Conservation (phyloP, 352 stramenopile genomes). For the Phytophthora constricta region DNA sequence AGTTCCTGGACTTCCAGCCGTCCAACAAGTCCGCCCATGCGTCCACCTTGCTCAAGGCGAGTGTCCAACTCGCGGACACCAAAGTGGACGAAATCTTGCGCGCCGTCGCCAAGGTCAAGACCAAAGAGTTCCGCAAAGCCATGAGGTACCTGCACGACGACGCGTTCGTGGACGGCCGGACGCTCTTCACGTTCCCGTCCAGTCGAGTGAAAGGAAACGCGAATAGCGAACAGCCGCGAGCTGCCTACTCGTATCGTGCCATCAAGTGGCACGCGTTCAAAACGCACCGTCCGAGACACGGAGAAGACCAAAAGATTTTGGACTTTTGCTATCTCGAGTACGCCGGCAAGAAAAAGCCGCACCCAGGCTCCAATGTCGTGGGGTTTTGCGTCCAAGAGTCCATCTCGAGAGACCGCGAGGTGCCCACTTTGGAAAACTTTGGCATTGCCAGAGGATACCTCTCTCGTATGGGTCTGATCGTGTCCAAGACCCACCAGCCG, state of each 20-base stretch:
- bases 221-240: slow-evolving; percentile 8
- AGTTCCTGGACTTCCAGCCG: slow-evolving; percentile 76
- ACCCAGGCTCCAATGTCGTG: slow-evolving; percentile 62
- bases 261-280: slow-evolving; percentile 82
- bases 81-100: slow-evolving; percentile 63
- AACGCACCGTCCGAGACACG: slow-evolving; percentile 30
- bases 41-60: slow-evolving; percentile 73
- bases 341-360: slow-evolving; percentile 58
- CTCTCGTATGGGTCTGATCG: slow-evolving; percentile 66
- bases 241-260: slow-evolving; percentile 62
- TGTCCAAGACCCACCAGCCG: slow-evolving; percentile 67
- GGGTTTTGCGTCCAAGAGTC: slow-evolving; percentile 80
- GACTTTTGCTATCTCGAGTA: slow-evolving; percentile 85
- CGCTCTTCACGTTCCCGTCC: slow-evolving; percentile 62
- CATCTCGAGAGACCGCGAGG: slow-evolving; percentile 63
- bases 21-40: slow-evolving; percentile 59
- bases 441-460: slow-evolving; percentile 62
- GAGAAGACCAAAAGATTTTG: slow-evolving; percentile 51
- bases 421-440: slow-evolving; percentile 68
- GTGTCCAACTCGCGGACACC: slow-evolving; percentile 55
- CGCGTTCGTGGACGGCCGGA: slow-evolving; percentile 68
- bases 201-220: not conserved
- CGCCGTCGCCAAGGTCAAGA: slow-evolving; percentile 63
- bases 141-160: slow-evolving; percentile 65
- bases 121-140: slow-evolving; percentile 64